These are phyloP conservation scores for Diaporthe humulicola DNA, from an alignment of 2,329 filamentous ascomycete species.

Conservation along the genomic window DNA sequence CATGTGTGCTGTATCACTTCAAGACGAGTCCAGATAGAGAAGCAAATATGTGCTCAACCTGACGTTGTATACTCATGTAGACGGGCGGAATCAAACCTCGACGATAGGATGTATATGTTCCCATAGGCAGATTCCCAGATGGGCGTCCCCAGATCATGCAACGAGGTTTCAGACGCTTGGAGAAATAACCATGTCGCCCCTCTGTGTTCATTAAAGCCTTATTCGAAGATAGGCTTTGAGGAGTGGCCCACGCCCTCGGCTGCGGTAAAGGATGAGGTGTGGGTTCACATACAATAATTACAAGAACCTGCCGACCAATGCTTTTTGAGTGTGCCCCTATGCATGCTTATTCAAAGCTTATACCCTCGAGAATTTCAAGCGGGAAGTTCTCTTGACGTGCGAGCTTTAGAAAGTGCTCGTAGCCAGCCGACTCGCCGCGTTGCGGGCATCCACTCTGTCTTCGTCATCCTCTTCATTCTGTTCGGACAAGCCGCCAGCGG, in stretches of 20 bases:
- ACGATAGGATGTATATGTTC: neutral
- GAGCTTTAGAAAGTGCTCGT: conserved; percentile 87
- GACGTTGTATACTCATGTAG: neutral
- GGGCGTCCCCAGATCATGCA: neutral
- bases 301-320: conserved; percentile 33
- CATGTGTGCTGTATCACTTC: conserved; percentile 9
- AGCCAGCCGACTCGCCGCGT: conserved; percentile 92
- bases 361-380: neutral
- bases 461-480: conserved; percentile 87
- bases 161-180: neutral
- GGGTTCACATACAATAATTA: conserved; percentile 40
- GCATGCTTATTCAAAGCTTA: neutral
- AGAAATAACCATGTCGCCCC: neutral
- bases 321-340: conserved; percentile 14
- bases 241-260: neutral
- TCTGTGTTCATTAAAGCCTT: conserved; percentile 13
- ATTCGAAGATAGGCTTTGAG: neutral
- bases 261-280: conserved; percentile 8
- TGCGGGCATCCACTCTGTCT: conserved; percentile 93
- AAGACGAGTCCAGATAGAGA: neutral
- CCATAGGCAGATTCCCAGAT: neutral
- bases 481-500: conserved; percentile 63
- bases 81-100: neutral
- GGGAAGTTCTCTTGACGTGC: neutral
- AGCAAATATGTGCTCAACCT: neutral